Evolutionary conservation across 257 asterid species (phyloP).

Genomic region (Jasminum sambac): DNA sequence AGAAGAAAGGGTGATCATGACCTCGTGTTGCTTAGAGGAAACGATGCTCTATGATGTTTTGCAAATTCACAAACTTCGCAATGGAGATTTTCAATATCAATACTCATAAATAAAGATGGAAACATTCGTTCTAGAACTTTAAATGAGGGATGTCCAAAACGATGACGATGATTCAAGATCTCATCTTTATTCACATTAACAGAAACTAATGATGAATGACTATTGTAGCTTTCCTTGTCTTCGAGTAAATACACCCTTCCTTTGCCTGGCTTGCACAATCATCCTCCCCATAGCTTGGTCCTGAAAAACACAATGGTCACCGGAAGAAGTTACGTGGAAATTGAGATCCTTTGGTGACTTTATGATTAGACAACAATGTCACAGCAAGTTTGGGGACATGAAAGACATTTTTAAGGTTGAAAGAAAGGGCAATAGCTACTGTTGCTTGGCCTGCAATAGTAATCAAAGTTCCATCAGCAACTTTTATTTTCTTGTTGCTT

Average conservation of each 20-base stretch:
- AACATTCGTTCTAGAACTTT: too few relatives aligned
- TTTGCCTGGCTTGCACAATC: slow-evolving; percentile 24
- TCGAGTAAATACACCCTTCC: neutral
- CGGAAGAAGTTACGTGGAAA: neutral
- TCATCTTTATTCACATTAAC: too few relatives aligned
- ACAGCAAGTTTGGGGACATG: slow-evolving; percentile 18
- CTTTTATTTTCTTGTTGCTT: too few relatives aligned
- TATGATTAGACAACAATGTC: slow-evolving; percentile 13
- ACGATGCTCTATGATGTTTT: too few relatives aligned
- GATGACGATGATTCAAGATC: too few relatives aligned
- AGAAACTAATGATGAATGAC: neutral
- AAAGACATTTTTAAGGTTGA: too few relatives aligned
- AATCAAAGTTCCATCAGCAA: slow-evolving; percentile 14
- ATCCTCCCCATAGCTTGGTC: slow-evolving; percentile 12
- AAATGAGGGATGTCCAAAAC: too few relatives aligned
- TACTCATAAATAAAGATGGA: too few relatives aligned
- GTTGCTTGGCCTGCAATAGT: slow-evolving; percentile 25
- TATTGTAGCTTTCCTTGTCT: neutral
- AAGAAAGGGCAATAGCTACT: neutral
- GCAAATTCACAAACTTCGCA: too few relatives aligned
- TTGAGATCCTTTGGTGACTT: neutral
- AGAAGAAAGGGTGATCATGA: slow-evolving; percentile 11
- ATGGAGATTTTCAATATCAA: too few relatives aligned
- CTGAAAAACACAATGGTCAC: slow-evolving; percentile 8
- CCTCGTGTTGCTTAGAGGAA: too few relatives aligned